Evolutionary conservation across 352 stramenopile genomes (phyloP).

Genomic region (Globisporangium orthogonon): DNA sequence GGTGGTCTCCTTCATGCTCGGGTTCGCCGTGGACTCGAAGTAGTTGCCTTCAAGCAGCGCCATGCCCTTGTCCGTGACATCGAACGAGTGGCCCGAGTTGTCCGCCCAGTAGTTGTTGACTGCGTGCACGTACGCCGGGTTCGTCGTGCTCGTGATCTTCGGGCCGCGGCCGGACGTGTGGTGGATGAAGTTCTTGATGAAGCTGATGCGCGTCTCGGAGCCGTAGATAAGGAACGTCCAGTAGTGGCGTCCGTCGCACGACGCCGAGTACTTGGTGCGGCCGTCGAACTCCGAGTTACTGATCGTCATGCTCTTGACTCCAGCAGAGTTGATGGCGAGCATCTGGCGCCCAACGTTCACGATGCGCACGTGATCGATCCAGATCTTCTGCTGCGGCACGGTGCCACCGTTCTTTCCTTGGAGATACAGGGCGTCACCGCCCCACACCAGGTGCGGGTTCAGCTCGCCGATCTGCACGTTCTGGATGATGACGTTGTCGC

Average conservation of each 20-base stretch:
- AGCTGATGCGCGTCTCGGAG: conserved; percentile 17
- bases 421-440: conserved; percentile 9
- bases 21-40: conserved; percentile 26
- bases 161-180: conserved; percentile 27
- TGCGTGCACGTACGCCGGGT: conserved; percentile 16
- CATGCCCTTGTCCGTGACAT: conserved; percentile 23
- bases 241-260: conserved; percentile 50
- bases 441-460: conserved; percentile 31
- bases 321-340: conserved; percentile 26
- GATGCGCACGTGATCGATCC: conserved; percentile 47
- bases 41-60: conserved; percentile 40
- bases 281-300: conserved; percentile 54
- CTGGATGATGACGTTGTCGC: conserved; percentile 44
- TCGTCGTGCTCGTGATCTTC: conserved; percentile 18
- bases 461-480: conserved; percentile 53
- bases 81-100: conserved; percentile 32
- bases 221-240: conserved; percentile 33
- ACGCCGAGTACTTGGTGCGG: conserved; percentile 26
- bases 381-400: conserved; percentile 17
- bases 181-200: conserved; percentile 35
- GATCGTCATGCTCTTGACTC: conserved; percentile 31
- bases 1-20: conserved; percentile 8
- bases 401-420: conserved; percentile 13
- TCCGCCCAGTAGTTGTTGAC: conserved; percentile 42
- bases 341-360: conserved; percentile 30